Evolutionary conservation across 2,329 filamentous ascomycete species (phyloP).

Genomic region (Lasiodiplodia citricola): DNA sequence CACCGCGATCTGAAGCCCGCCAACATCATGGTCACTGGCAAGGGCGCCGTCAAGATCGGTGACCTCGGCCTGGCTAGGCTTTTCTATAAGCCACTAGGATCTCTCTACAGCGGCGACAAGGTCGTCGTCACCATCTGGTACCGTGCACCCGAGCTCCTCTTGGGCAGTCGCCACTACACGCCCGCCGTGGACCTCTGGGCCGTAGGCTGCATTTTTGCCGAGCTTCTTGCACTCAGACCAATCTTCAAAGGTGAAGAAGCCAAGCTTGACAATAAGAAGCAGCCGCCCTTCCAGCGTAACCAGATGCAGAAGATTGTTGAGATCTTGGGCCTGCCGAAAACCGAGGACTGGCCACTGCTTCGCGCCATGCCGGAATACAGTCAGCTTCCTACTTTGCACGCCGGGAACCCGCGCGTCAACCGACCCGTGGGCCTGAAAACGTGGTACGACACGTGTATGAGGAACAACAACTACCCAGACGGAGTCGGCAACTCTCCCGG

Average conservation of each 20-base stretch:
- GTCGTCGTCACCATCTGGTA: slow-evolving; percentile 99
- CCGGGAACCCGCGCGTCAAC: slow-evolving; percentile 55
- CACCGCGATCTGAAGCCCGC: slow-evolving; percentile 97
- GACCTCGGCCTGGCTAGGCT: slow-evolving; percentile 90
- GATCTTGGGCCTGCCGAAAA: slow-evolving; percentile 88
- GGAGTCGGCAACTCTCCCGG: slow-evolving; percentile 42
- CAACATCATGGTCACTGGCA: slow-evolving; percentile 97
- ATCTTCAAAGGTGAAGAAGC: slow-evolving; percentile 99
- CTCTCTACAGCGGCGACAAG: slow-evolving; percentile 92
- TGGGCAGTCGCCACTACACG: slow-evolving; percentile 95
- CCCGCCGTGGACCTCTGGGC: slow-evolving; percentile 98
- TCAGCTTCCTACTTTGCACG: slow-evolving; percentile 64
- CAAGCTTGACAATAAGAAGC: slow-evolving; percentile 98
- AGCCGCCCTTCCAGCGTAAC: slow-evolving; percentile 93
- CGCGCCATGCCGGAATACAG: slow-evolving; percentile 84
- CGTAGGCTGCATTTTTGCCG: slow-evolving; percentile 96
- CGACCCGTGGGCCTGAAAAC: slow-evolving; percentile 70
- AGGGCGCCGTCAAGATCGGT: slow-evolving; percentile 90
- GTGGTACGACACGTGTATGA: slow-evolving; percentile 58
- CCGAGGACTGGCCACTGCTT: slow-evolving; percentile 86
- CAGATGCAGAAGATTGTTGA: slow-evolving; percentile 99
- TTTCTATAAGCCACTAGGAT: slow-evolving; percentile 92
- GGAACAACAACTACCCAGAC: slow-evolving; percentile 53
- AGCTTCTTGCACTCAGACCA: slow-evolving; percentile 84
- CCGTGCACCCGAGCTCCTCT: slow-evolving; percentile 87